These are phyloP conservation scores for Aspergillus sp. DNA, from an alignment of 2,329 filamentous ascomycete genomes.

Conservation along the genomic window DNA sequence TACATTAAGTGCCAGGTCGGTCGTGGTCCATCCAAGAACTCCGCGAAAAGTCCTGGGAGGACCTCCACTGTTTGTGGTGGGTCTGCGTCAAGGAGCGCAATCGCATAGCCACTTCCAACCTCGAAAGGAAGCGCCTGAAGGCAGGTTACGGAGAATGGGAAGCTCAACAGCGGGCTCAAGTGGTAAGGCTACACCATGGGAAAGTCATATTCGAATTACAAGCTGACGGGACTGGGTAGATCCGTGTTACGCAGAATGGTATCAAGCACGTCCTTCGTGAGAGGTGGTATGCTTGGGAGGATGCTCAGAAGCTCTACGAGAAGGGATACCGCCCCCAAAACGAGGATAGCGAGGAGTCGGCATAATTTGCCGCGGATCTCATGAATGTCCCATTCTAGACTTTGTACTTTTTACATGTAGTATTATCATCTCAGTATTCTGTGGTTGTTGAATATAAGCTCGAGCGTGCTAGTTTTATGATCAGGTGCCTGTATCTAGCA, in stretches of 20 bases:
- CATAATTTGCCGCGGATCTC: not conserved
- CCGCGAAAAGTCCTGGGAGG: slow-evolving; percentile 86
- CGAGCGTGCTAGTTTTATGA: too few species aligned
- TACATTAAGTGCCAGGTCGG: slow-evolving; percentile 54
- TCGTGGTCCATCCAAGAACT: slow-evolving; percentile 84
- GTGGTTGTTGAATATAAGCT: not conserved
- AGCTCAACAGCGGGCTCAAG: slow-evolving; percentile 59
- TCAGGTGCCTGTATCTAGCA: too few species aligned
- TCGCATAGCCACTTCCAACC: slow-evolving; percentile 73
- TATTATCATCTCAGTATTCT: slow-evolving; percentile 4
- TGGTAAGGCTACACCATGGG: slow-evolving; percentile 55
- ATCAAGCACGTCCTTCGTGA: slow-evolving; percentile 87
- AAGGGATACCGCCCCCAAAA: slow-evolving; percentile 37
- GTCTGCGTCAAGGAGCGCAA: slow-evolving; percentile 89
- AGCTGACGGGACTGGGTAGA: slow-evolving; percentile 49
- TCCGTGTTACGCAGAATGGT: slow-evolving; percentile 71
- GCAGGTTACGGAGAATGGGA: slow-evolving; percentile 74
- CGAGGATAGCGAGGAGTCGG: slow-evolving; percentile 20
- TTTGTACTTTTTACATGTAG: slow-evolving; percentile 10
- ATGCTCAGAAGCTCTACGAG: slow-evolving; percentile 38
- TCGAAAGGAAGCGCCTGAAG: slow-evolving; percentile 66
- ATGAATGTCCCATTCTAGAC: not conserved
- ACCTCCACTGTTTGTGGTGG: slow-evolving; percentile 92
- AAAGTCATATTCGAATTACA: not conserved
- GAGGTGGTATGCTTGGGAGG: slow-evolving; percentile 77